phyloP scores from a whole-genome alignment of 2,329 filamentous ascomycete genomes.

The Verticillium alfalfae region DNA sequence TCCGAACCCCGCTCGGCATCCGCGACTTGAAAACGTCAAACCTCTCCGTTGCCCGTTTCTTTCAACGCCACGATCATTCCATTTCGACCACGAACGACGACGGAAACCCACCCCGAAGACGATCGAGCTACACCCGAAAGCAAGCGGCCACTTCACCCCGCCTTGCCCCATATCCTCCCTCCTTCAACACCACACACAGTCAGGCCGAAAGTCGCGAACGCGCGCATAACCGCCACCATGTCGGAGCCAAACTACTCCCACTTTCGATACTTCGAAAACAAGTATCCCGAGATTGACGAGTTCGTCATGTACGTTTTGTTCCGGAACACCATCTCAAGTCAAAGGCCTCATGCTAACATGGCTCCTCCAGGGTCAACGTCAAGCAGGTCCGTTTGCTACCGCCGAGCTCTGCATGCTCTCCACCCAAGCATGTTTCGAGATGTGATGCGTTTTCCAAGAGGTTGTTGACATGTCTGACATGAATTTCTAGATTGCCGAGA shows the following conservation, averaged over 20 bases:
- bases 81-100: neutral
- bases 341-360: neutral
- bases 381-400: conserved; percentile 67
- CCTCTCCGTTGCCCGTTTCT: neutral
- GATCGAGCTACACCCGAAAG: conserved; percentile 11
- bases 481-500: conserved; percentile 78
- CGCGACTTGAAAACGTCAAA: neutral
- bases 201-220: conserved; percentile 7
- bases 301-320: conserved; percentile 70
- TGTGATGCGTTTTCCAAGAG: neutral
- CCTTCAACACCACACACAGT: conserved; percentile 12
- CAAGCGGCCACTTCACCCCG: conserved; percentile 17
- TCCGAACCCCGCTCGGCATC: neutral
- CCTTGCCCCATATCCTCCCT: conserved; percentile 17
- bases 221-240: conserved; percentile 58
- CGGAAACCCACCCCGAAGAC: neutral
- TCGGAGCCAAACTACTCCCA: conserved; percentile 79
- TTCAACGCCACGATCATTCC: neutral
- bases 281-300: conserved; percentile 96
- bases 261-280: conserved; percentile 88
- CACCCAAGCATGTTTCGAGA: neutral
- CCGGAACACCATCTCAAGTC: neutral
- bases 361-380: conserved; percentile 65
- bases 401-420: neutral
- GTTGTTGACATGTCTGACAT: conserved; percentile 9